Percentiles rank a stretch among this genome's conserved stretches.
phyloP scores from a whole-genome alignment of 345 rosid species.

The Psidium friedrichsthalianum region DNA sequence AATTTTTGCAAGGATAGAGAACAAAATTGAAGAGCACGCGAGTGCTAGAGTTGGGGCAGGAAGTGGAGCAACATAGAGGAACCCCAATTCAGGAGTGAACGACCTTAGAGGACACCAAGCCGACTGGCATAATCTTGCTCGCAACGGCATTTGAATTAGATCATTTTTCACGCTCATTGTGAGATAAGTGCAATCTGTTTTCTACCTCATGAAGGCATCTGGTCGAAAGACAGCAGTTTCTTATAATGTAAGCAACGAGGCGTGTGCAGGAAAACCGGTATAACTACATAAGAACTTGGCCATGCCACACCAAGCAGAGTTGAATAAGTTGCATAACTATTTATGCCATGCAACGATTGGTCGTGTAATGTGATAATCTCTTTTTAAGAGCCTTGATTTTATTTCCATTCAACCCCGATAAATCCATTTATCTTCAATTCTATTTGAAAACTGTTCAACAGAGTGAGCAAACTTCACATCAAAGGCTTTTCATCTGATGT shows the following conservation, averaged over 20 bases:
- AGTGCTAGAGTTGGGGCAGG: neutral
- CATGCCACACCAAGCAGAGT: neutral
- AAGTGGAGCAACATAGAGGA: neutral
- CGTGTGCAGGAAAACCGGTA: neutral
- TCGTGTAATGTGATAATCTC: neutral
- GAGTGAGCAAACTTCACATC: neutral
- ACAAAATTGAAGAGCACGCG: slow-evolving; percentile 13
- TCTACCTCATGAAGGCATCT: neutral
- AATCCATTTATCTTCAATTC: too few species aligned
- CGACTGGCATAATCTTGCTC: neutral
- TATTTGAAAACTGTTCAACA: too few species aligned
- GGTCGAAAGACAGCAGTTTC: neutral
- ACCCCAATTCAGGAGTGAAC: neutral
- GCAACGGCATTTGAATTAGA: neutral
- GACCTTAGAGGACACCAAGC: neutral
- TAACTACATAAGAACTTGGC: neutral
- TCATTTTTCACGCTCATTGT: neutral
- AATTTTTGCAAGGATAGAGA: slow-evolving; percentile 69
- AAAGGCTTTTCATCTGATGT: neutral
- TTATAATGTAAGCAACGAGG: neutral
- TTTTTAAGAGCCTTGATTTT: neutral
- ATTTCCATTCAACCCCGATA: neutral
- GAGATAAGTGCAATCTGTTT: neutral
- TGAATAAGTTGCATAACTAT: neutral
- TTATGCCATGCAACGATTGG: neutral